phyloP scores from a whole-genome alignment of 192 early-diverging fungal genomes.

The Backusella mclennaniae region DNA sequence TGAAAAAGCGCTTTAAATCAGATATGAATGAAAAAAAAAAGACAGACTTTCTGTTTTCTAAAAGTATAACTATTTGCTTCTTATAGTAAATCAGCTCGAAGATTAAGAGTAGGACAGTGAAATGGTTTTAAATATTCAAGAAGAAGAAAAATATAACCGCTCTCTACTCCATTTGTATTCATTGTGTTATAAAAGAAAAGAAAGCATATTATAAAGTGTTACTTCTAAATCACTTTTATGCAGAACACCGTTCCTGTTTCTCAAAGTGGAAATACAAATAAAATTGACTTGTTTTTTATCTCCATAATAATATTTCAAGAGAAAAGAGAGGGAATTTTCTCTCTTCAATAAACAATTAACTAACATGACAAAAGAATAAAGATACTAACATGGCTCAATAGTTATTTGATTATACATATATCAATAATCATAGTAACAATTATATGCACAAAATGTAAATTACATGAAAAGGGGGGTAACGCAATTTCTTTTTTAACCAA shows the following conservation, averaged over 20 bases:
- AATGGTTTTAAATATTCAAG: background rate
- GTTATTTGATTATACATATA: too few relatives aligned
- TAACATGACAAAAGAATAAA: too few relatives aligned
- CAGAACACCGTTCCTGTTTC: background rate
- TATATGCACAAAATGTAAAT: too few relatives aligned
- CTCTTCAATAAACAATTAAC: too few relatives aligned
- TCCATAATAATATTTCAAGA: background rate
- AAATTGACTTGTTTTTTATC: background rate
- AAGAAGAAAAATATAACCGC: background rate
- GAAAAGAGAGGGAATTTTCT: background rate
- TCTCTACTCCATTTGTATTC: background rate
- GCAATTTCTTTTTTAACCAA: background rate
- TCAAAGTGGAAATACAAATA: background rate
- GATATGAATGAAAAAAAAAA: background rate
- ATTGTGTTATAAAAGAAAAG: background rate
- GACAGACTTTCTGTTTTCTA: background rate
- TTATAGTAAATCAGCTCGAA: slow-evolving; percentile 9
- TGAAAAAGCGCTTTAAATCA: background rate
- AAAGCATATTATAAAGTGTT: background rate
- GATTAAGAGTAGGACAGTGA: slow-evolving; percentile 3
- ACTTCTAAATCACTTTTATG: background rate
- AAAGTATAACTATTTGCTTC: slow-evolving; percentile 5
- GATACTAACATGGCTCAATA: too few relatives aligned
- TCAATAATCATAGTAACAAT: too few relatives aligned
- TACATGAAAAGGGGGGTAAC: background rate